Evolutionary conservation across 2,329 filamentous ascomycete species (phyloP), one percentile per base, ranked within the genome.

Genomic region (Hymenoscyphus fructigenus): DNA sequence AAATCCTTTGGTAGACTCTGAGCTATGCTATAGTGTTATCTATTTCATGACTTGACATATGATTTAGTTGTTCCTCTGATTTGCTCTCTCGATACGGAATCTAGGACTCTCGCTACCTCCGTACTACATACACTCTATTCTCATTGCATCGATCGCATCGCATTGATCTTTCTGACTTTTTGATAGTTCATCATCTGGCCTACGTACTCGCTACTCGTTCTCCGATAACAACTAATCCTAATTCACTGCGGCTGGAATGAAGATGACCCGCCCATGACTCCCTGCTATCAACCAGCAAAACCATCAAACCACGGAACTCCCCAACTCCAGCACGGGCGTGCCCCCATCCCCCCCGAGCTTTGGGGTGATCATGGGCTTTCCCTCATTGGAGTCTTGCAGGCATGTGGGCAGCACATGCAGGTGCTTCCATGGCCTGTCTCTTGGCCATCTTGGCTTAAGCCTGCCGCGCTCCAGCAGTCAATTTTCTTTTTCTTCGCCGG

Each of bases 401-500:
- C 47, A 53, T 53, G 47, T 53, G 47, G 44, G 47, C 47, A 23
- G 17, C 44, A 50, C 44, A 23, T 53, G 47, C 47, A 50, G 44
- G 44, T 50, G 44, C 34, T 38, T 10, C 34, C 34, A 38, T 17
- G 36, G 36, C n/a, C n/a, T 53, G 47, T 53, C 47, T 53, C 47
- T 53, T 53, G 47, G 47, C 47, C 15, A 23, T 23, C 47, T 26
- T 53, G 47, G 47, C 47, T 53, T 53, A 50, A 50, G 44, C 44
- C 44, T 50, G 44, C 44, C 44, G 44, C 44, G 23, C 44, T 50
- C 20, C 20, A 50, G 44, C 44, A 50, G 9, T 50, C 47, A 26
- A 53, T 23, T 53, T 53, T 12, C 47, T 53, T 53, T 53, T 53
- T 53, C n/a, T 53, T 53, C 47, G 47, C 47, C 47, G 47, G 47